A percentile compares a stretch with the other conserved stretches of the same genome.
phyloP scores from a whole-genome alignment of 2,329 filamentous ascomycete genomes.

The Apiospora saccharicola region DNA sequence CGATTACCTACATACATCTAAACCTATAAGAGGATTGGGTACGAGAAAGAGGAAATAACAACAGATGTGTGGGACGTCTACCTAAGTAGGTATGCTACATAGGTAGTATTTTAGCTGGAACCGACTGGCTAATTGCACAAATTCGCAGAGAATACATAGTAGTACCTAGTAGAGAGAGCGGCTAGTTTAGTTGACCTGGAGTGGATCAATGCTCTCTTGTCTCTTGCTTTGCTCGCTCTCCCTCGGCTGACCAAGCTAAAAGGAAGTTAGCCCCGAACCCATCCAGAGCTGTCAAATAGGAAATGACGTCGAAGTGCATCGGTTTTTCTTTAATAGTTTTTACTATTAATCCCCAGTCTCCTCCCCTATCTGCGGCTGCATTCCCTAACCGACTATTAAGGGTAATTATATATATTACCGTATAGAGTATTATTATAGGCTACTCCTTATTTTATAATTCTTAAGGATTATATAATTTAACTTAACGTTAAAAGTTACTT shows the following conservation, averaged over 20 bases:
- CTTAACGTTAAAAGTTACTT: too few species aligned
- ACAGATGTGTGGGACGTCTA: not conserved
- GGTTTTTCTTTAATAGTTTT: not conserved
- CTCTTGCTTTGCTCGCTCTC: not conserved
- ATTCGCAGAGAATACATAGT: not conserved
- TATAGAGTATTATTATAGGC: too few species aligned
- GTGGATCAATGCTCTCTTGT: not conserved
- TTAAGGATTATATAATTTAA: too few species aligned
- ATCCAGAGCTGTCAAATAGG: not conserved
- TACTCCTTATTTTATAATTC: too few species aligned
- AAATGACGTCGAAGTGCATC: constrained; percentile 14
- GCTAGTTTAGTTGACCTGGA: not conserved
- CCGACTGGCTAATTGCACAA: not conserved
- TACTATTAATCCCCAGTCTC: not conserved
- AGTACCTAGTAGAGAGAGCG: not conserved
- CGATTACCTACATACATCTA: not conserved
- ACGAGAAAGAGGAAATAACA: not conserved
- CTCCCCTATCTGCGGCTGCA: not conserved
- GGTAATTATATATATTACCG: not conserved
- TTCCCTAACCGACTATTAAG: constrained; percentile 2
- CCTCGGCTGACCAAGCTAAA: constrained; percentile 5
- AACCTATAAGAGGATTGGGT: too few species aligned
- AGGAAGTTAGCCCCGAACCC: not conserved
- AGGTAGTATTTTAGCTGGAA: not conserved
- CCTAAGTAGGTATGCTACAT: too few species aligned